Evolutionary conservation across 2,329 filamentous ascomycete genomes (phyloP), one percentile per base, ranked within the genome.

Genomic region (Capronia americana): DNA sequence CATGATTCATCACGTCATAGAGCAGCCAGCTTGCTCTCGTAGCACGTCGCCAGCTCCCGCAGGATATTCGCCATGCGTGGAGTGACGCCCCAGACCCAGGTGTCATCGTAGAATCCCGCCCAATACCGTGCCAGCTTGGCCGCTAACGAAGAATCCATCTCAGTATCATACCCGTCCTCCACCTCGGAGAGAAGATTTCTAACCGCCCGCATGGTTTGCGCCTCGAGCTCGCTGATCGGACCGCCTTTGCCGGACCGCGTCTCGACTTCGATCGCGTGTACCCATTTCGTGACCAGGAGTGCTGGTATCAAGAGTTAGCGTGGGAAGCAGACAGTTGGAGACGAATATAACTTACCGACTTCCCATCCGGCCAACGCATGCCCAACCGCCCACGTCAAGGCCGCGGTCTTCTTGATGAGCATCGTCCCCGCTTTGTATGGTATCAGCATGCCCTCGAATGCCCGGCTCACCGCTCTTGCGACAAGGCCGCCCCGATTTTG

Each of bases 351-450:
- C 68, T 73, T 70, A 74, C 73, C 69, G 38, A 67, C 66, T 44
- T 77, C 76, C 76, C 76, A 78, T 28, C 70, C 75, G 8, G 75
- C 73, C 53, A 77, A 69, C 17, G 76, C 75, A 62, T 77, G 75
- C 64, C 77, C 76, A 46, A 78, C 57, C 51, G 75, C 75, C 73
- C 74, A 77, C 7, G 68, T 73, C 23, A 77, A 71, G 34, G 75
- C 73, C 10, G 74, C 75, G 24, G 75, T 77, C 69, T 77, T 77
- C 50, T 72, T 70, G 14, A 75, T 63, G 3, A 77, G 69, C 56
- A 73, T 56, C 53, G 71, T 71, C 14, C 75, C 74, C 26, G 73
- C 69, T 34, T 70, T 72, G 7, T 75, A 71, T 2, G 76, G 72
- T 4, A 70, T 70, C 23, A 75, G 64, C 50, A 77, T 70, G 23